phyloP scores from a whole-genome alignment of 2,329 filamentous ascomycete species.

The Arthrobotrys pseudoclavata region DNA sequence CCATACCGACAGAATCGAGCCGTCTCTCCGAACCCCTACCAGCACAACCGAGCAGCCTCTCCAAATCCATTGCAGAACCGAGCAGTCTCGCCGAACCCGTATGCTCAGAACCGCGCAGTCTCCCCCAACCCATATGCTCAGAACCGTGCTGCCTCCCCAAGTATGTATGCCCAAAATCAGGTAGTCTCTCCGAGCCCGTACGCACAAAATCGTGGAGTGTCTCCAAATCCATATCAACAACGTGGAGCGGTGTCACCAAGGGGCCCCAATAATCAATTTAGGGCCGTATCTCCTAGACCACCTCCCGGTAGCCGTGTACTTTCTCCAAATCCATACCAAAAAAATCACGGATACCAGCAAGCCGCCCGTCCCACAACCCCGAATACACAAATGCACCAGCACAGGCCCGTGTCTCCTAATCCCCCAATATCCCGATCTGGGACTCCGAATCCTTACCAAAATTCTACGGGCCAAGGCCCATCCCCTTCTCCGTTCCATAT shows the following conservation, averaged over 20 bases:
- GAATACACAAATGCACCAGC: conserved; percentile 47
- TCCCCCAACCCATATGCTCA: conserved; percentile 65
- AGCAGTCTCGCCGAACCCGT: conserved; percentile 61
- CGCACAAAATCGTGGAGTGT: conserved; percentile 64
- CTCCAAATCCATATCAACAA: conserved; percentile 64
- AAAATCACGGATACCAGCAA: conserved; percentile 47
- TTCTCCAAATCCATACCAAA: conserved; percentile 61
- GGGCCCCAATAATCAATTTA: conserved; percentile 60
- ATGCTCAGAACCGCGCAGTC: conserved; percentile 40
- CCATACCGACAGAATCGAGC: conserved; percentile 55
- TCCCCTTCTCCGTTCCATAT: conserved; percentile 57
- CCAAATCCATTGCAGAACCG: conserved; percentile 57
- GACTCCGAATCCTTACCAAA: conserved; percentile 56
- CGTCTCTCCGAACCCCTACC: conserved; percentile 64
- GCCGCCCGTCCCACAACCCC: conserved; percentile 44
- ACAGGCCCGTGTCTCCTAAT: conserved; percentile 50
- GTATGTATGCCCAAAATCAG: conserved; percentile 50
- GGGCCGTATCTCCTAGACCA: conserved; percentile 60
- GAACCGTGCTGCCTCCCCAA: conserved; percentile 25
- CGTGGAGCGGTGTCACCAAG: conserved; percentile 59
- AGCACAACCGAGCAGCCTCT: conserved; percentile 54
- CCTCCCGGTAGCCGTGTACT: conserved; percentile 51
- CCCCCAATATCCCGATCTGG: conserved; percentile 53
- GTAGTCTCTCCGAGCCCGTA: conserved; percentile 62
- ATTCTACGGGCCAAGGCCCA: conserved; percentile 43